Evolutionary conservation across 495 filamentous ascomycete genomes (phyloP), one percentile per base, ranked within the genome.

Genomic region (Cladorrhinum samala): DNA sequence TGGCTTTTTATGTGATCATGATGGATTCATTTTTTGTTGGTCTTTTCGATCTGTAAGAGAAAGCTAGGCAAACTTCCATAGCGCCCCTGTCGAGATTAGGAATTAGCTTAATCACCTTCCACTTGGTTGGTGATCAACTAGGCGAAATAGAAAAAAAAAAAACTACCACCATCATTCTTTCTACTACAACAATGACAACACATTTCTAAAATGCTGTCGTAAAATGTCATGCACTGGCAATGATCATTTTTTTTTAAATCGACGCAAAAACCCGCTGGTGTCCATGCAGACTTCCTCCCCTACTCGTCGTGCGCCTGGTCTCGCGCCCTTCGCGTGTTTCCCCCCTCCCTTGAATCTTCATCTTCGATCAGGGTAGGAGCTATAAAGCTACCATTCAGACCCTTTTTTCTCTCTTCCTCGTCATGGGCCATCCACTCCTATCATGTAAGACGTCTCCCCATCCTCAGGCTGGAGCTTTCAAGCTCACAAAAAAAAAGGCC

Each of bases 311-410:
- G 43, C 51, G 54, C 39, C 36, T 46, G 39, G 50, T 33, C 43
- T 52, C 50, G 41, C 39, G 42, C 7, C 45, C 16, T 18, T 27
- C 3, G 39, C 38, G 51, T 52, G 25, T 48, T 55, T 45, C 16
- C 41, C 20, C 27, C 11, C 27, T 33, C n/a, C n/a, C n/a, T n/a
- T n/a, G n/a, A n/a, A n/a, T n/a, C n/a, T n/a, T n/a, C n/a, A n/a
- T n/a, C n/a, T n/a, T n/a, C n/a, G n/a, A n/a, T n/a, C 49, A 75
- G 71, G 73, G 73, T 75, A 67, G 73, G 73, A 73, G 73, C 73
- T 73, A 69, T 76, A 65, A 72, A 75, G 72, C 72, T 67, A 75
- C 73, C 73, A 72, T 75, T 75, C 54, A 66, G 61, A 68, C 65
- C 67, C 65, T 62, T 52, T 48, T 17, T 56, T 46, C 41, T 58